Evolutionary conservation across 129 eudicot genomes (phyloP).

Genomic region (Scalesia atractyloides): DNA sequence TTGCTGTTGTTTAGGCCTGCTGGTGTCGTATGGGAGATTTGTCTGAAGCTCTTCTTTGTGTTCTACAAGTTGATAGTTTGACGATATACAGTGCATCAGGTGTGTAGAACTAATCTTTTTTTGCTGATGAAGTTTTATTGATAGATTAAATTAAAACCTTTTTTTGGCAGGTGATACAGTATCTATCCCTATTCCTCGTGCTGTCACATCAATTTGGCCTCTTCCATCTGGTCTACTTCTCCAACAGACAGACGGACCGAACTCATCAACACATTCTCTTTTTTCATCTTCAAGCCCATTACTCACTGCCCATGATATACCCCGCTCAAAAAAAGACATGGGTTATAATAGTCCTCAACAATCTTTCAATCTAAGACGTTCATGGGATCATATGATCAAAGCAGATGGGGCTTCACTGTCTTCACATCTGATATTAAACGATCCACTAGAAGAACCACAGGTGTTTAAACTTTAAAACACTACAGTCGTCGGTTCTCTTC

Average conservation of each 20-base stretch:
- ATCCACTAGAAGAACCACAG: constrained; percentile 90
- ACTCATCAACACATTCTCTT: constrained; percentile 40
- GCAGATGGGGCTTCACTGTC: constrained; percentile 53
- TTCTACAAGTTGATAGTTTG: constrained; percentile 70
- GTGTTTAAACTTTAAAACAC: constrained; percentile 40
- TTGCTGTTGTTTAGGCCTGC: constrained; percentile 61
- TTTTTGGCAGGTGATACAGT: constrained; percentile 71
- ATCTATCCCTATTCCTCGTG: constrained; percentile 67
- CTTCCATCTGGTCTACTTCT: constrained; percentile 95
- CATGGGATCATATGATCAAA: constrained; percentile 45
- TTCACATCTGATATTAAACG: constrained; percentile 80
- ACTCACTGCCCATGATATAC: constrained; percentile 53
- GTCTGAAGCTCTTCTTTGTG: constrained; percentile 78
- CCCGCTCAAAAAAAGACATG: constrained; percentile 64
- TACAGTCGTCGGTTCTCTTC: constrained; percentile 1
- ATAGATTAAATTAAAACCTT: constrained; percentile 1
- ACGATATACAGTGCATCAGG: constrained; percentile 82
- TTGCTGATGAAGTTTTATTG: constrained; percentile 6
- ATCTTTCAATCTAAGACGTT: constrained; percentile 35
- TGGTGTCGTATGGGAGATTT: constrained; percentile 88
- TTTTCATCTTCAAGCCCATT: constrained; percentile 62
- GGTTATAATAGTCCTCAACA: constrained; percentile 73
- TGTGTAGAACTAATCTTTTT: constrained; percentile 29
- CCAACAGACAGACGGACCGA: constrained; percentile 73
- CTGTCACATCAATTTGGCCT: constrained; percentile 87